A percentile compares a stretch with the other conserved stretches of the same genome.
Conservation (phyloP, 148 eudicot species). For the Drosera capensis region DNA sequence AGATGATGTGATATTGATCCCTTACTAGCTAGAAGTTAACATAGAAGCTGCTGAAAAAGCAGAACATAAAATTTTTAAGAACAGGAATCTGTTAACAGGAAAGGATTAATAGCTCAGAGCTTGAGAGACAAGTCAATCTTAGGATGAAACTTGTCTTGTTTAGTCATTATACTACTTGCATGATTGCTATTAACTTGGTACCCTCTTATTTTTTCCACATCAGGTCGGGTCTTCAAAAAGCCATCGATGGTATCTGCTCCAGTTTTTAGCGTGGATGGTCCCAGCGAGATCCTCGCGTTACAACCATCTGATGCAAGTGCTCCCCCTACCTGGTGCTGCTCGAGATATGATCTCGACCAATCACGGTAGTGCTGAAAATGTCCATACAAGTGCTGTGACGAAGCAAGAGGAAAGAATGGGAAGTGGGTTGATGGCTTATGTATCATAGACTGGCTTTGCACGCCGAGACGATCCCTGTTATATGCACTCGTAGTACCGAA, state of each 20-base stretch:
- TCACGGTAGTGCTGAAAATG: background rate
- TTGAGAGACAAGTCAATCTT: constrained; percentile 1
- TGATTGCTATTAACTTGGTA: background rate
- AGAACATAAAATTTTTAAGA: background rate
- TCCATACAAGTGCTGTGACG: background rate
- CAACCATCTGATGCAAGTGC: background rate
- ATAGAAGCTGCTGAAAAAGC: background rate
- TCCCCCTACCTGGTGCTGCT: background rate
- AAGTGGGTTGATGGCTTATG: background rate
- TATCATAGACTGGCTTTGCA: background rate
- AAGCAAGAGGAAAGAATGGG: background rate
- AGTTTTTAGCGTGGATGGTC: background rate
- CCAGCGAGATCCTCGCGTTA: background rate
- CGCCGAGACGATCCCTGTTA: too few relatives aligned
- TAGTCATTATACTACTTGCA: background rate
- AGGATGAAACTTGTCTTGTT: background rate
- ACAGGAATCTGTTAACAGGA: too few relatives aligned
- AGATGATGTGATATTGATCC: too few relatives aligned
- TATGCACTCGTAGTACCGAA: background rate
- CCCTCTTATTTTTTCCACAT: background rate
- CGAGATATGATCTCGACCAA: background rate
- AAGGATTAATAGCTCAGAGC: background rate
- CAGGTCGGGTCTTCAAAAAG: background rate
- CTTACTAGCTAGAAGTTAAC: background rate
- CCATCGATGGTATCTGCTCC: background rate